A percentile compares a stretch with the other conserved stretches of the same genome.
phyloP scores from a whole-genome alignment of 2,329 filamentous ascomycete genomes.

The Stylonectria norvegica region DNA sequence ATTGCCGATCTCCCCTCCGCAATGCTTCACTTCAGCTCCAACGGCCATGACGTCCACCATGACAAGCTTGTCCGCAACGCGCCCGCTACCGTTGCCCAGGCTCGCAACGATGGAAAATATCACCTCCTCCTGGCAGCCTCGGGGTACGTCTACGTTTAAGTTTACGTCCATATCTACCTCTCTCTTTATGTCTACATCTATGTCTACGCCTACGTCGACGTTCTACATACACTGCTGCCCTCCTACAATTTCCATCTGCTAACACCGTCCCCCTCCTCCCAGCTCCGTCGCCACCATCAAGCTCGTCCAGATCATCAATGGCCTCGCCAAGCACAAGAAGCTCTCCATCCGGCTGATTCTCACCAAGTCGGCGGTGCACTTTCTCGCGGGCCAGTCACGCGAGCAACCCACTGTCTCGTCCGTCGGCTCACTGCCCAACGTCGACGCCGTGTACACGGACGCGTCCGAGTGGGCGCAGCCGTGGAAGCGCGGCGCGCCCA shows the following conservation, averaged over 20 bases:
- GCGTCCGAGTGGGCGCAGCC: constrained; percentile 78
- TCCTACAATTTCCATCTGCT: no score
- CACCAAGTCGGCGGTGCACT: constrained; percentile 68
- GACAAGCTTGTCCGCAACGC: constrained; percentile 22
- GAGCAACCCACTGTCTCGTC: constrained; percentile 71
- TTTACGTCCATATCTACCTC: no score
- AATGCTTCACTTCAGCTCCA: constrained; percentile 23
- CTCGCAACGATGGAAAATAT: constrained; percentile 37
- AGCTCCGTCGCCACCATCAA: constrained; percentile 87
- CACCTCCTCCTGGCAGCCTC: constrained; percentile 43
- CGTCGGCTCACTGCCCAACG: constrained; percentile 60
- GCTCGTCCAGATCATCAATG: constrained; percentile 61
- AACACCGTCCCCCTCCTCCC: no score
- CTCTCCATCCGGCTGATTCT: constrained; percentile 84
- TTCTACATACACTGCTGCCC: no score
- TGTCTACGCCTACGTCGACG: no score
- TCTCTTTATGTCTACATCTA: no score
- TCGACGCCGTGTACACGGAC: constrained; percentile 79
- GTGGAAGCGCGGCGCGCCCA: constrained; percentile 74
- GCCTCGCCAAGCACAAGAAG: constrained; percentile 49
- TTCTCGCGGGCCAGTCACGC: constrained; percentile 69
- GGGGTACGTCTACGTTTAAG: no score
- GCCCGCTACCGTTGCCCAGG: constrained; percentile 31
- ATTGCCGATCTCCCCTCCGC: no score
- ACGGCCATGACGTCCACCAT: constrained; percentile 23